Evolutionary conservation across 2,329 filamentous ascomycete genomes (phyloP).

Genomic region (Phialophora expanda): DNA sequence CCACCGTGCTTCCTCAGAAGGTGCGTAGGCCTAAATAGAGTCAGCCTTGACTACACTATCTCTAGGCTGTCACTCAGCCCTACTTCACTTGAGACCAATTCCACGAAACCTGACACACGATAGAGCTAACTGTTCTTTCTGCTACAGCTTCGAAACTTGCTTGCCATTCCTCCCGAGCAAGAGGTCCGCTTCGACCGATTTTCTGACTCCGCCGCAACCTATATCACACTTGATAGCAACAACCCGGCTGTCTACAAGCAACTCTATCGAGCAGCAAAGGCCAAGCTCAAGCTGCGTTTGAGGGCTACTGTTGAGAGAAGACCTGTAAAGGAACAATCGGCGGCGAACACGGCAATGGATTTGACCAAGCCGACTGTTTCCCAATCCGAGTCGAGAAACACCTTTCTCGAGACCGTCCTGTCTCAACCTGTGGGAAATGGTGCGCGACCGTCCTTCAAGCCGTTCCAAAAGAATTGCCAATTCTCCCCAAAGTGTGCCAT

Average conservation of each 20-base stretch:
- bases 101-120: not conserved
- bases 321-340: constrained; percentile 31
- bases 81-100: not conserved
- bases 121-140: constrained; percentile 38
- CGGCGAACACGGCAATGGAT: constrained; percentile 17
- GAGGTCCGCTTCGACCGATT: constrained; percentile 82
- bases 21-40: constrained; percentile 59
- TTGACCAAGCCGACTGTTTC: constrained; percentile 33
- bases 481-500: constrained; percentile 34
- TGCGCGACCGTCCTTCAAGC: constrained; percentile 26
- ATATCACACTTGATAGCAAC: constrained; percentile 75
- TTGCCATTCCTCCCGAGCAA: constrained; percentile 67
- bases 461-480: constrained; percentile 32
- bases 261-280: constrained; percentile 93
- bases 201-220: constrained; percentile 86
- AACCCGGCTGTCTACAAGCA: constrained; percentile 93
- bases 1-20: constrained; percentile 76
- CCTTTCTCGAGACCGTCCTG: constrained; percentile 52
- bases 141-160: constrained; percentile 69
- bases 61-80: constrained; percentile 8
- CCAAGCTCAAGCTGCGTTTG: constrained; percentile 95
- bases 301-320: constrained; percentile 63
- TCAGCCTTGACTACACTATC: constrained; percentile 22
- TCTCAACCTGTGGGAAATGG: constrained; percentile 31
- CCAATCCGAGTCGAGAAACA: constrained; percentile 42